Base-by-base conservation (phyloP, 345 rosid species). In the Camelina sativa region DNA sequence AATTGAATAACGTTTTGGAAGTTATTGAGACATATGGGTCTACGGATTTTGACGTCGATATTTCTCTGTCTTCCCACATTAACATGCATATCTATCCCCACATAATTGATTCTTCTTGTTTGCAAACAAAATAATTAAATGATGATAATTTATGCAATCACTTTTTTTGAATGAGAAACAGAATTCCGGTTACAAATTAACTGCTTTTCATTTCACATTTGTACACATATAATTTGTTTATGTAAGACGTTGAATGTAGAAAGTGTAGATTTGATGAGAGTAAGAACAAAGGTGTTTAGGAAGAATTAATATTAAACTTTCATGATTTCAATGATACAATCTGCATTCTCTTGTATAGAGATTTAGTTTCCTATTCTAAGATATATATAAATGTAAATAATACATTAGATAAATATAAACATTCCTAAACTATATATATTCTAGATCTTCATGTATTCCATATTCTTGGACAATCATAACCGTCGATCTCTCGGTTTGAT, bases 1-100 rank as follows among this genome's bases (percentile, higher is more conserved):
- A 60, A 71, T 59, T 72, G 60, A 77, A 65, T 41, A 65, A 47
- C 54, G 61, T 72, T 78, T 72, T 78, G 81, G 81, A 51, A 67
- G 81, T 72, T 78, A 72, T 41, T 66, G 77, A 22, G 73, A 66
- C 81, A 72, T 52, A 66, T 78, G 81, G 81, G 77, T 60, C 77
- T 61, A 78, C 11, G 16, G 61, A 64, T 56, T 38, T 56, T 71
- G 76, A 64, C 76, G 28, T 77, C 72, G 59, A 58, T 50, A 64
- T 64, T 57, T 76, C 76, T 56, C 1, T 77, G 76, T 77, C 76
- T 71, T 56, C 72, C 62, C 67, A 77, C 76, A 70, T 71, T 46
- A 70, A 64, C 75, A 69, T 47, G 30, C 28, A 53, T 47, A 17
- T 34, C 23, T 60, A 72, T 70, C 71, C 71, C 76, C 76, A 71